Conservation (phyloP, 176 grass and related monocot genomes). For the Oryza punctata region DNA sequence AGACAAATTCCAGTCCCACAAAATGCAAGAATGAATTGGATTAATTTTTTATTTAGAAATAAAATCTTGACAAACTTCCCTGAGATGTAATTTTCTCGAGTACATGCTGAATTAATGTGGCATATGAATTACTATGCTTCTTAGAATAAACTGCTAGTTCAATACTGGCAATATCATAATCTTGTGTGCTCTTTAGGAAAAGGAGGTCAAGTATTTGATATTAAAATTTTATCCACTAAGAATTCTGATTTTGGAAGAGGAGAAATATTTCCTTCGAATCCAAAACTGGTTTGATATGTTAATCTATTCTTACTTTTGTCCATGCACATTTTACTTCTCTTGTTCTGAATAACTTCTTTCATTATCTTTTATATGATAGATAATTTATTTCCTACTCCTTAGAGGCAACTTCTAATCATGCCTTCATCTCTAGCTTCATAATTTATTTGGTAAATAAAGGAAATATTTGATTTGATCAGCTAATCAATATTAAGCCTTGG, state of each 20-base stretch:
- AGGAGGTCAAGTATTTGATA: neutral
- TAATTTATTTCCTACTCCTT: neutral
- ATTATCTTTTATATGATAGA: neutral
- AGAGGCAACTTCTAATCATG: neutral
- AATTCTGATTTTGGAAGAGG: slow-evolving; percentile 4
- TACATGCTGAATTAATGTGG: neutral
- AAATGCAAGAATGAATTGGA: neutral
- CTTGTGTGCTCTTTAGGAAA: neutral
- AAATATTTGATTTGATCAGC: neutral
- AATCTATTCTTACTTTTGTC: neutral
- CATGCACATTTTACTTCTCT: neutral
- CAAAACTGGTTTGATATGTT: neutral
- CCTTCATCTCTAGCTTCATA: neutral
- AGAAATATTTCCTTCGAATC: neutral
- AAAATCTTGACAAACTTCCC: neutral
- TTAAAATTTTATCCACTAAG: neutral
- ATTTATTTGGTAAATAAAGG: neutral
- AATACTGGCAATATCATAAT: neutral
- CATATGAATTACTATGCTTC: neutral
- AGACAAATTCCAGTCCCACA: neutral
- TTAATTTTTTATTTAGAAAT: neutral
- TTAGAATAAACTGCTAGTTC: neutral
- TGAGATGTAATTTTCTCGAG: neutral
- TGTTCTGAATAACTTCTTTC: neutral
- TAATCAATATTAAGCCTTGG: neutral